Evolutionary conservation across 1,284 basidiomycete species (phyloP).

Genomic region (Apiotrichum laibachii): DNA sequence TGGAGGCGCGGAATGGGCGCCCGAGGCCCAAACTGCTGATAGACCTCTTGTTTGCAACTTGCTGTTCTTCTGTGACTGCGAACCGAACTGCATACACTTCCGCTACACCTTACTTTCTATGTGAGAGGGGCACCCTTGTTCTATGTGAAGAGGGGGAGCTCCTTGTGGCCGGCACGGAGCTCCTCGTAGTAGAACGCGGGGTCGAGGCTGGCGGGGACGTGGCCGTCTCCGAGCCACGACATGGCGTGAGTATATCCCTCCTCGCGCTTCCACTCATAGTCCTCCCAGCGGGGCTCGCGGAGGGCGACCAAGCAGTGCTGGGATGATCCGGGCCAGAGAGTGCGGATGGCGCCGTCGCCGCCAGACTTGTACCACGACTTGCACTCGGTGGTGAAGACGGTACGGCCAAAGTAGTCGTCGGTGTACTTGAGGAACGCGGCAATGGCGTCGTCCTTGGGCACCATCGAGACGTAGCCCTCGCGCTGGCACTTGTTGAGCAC

Average conservation of each 20-base stretch:
- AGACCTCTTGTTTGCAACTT: no score
- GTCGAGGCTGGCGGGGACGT: slow-evolving; percentile 9
- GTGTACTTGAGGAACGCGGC: slow-evolving; percentile 37
- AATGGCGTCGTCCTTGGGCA: slow-evolving; percentile 28
- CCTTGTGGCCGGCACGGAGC: slow-evolving; percentile 7
- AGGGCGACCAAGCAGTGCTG: slow-evolving; percentile 26
- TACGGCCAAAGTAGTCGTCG: slow-evolving; percentile 30
- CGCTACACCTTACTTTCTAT: not conserved
- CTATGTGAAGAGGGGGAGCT: not conserved
- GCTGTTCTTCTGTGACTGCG: no score
- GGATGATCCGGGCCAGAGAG: slow-evolving; percentile 26
- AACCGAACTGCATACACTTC: no score
- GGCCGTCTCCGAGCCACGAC: slow-evolving; percentile 20
- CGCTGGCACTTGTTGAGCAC: slow-evolving; percentile 15
- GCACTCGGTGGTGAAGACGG: slow-evolving; percentile 31
- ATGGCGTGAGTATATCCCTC: slow-evolving; percentile 12
- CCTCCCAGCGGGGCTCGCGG: slow-evolving; percentile 41
- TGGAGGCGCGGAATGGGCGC: no score
- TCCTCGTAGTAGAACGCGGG: slow-evolving; percentile 14
- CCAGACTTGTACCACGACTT: slow-evolving; percentile 32
- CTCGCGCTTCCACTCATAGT: slow-evolving; percentile 27
- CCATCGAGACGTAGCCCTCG: slow-evolving; percentile 24
- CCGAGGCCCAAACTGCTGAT: no score
- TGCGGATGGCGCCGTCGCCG: slow-evolving; percentile 13
- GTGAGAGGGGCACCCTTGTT: not conserved